Evolutionary conservation across 2,329 filamentous ascomycete species (phyloP).

Genomic region (Thermomyces lanuginosus): DNA sequence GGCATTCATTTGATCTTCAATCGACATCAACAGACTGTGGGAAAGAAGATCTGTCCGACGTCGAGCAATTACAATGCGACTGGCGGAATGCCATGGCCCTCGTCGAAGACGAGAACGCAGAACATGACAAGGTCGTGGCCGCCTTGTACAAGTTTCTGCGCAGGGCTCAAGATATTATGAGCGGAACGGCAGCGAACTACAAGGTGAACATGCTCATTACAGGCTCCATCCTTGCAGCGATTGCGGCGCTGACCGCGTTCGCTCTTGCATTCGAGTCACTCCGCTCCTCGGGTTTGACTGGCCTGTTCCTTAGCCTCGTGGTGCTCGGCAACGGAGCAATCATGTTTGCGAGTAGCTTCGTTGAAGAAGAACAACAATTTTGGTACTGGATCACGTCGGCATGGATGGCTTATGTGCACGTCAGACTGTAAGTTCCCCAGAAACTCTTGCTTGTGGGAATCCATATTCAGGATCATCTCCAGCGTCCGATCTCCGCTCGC

Average conservation of each 20-base stretch:
- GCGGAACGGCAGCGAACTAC: slow-evolving; percentile 84
- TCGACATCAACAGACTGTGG: slow-evolving; percentile 11
- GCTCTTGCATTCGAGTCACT: slow-evolving; percentile 15
- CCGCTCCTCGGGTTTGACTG: slow-evolving; percentile 13
- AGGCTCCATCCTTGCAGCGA: slow-evolving; percentile 20
- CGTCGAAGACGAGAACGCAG: slow-evolving; percentile 4
- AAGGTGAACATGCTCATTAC: slow-evolving; percentile 40
- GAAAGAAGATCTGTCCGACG: slow-evolving; percentile 12
- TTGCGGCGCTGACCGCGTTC: slow-evolving; percentile 28
- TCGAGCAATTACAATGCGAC: slow-evolving; percentile 49
- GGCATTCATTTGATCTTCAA: slow-evolving; percentile 32
- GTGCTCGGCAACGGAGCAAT: slow-evolving; percentile 56
- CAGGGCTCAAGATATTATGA: slow-evolving; percentile 63
- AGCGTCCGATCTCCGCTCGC: neutral
- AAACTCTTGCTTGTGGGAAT: neutral
- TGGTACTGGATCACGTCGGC: slow-evolving; percentile 72
- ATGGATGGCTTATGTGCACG: slow-evolving; percentile 34
- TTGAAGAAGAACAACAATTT: slow-evolving; percentile 96
- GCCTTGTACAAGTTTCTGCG: slow-evolving; percentile 43
- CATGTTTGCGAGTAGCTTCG: slow-evolving; percentile 97
- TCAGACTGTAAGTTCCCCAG: slow-evolving; percentile 18
- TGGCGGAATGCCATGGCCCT: slow-evolving; percentile 37
- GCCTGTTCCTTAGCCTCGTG: slow-evolving; percentile 32
- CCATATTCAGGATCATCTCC: neutral
- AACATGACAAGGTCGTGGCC: slow-evolving; percentile 11